These are phyloP conservation scores for Trichosporon asahii DNA, from an alignment of 1,284 basidiomycete genomes.

Conservation along the genomic window DNA sequence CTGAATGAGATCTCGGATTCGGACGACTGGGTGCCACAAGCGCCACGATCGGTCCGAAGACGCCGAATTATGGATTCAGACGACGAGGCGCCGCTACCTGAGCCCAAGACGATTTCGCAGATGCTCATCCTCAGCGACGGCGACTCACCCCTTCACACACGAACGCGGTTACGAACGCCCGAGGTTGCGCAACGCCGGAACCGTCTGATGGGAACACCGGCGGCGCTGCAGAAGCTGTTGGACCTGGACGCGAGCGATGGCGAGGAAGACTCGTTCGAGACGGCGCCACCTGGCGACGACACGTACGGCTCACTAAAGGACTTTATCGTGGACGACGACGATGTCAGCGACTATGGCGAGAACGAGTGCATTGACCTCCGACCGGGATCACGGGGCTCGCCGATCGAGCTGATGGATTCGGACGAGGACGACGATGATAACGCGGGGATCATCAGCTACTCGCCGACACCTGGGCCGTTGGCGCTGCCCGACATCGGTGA, in stretches of 20 bases:
- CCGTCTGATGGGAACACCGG: not conserved
- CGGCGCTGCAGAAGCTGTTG: conserved; percentile 5
- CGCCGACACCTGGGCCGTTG: conserved; percentile 24
- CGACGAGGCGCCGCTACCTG: conserved; percentile 2
- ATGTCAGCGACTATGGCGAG: conserved; percentile 31
- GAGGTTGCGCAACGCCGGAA: not conserved
- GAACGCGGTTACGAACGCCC: not conserved
- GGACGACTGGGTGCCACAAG: not conserved
- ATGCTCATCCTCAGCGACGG: not conserved
- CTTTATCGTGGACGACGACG: conserved; percentile 47
- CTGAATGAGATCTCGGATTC: not conserved
- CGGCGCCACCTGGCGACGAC: not conserved
- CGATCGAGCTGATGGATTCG: conserved; percentile 1
- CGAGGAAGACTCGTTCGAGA: not conserved
- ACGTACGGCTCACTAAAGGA: conserved; percentile 35
- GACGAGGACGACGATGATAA: conserved; percentile 17
- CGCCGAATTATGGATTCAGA: not conserved
- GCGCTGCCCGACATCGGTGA: conserved; percentile 24
- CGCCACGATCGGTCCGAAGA: not conserved
- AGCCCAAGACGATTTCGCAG: not conserved
- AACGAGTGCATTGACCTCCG: conserved; percentile 14
- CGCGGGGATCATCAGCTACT: conserved; percentile 27
- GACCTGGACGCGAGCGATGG: conserved; percentile 1
- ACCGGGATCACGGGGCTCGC: not conserved
- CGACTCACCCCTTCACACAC: not conserved